These are phyloP conservation scores for Phyllosticta citribraziliensis DNA, from an alignment of 2,329 filamentous ascomycete genomes.

Conservation along the genomic window DNA sequence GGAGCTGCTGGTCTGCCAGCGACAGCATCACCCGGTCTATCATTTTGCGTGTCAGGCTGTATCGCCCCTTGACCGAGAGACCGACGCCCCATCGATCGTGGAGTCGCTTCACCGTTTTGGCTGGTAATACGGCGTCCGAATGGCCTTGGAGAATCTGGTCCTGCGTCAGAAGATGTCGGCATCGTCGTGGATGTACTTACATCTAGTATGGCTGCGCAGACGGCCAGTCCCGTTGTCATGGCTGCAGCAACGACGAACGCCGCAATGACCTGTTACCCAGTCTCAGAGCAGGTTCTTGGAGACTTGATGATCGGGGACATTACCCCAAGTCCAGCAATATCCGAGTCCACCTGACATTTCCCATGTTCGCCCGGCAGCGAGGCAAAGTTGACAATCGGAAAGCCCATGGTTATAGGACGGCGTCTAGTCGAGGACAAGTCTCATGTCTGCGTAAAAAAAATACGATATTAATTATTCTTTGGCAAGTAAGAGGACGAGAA, in stretches of 20 bases:
- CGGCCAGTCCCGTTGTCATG: neutral
- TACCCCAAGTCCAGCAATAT: neutral
- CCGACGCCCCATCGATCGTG: conserved; percentile 18
- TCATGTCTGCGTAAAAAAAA: neutral
- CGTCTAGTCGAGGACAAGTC: neutral
- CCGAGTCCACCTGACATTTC: neutral
- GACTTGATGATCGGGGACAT: neutral
- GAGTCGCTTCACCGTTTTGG: conserved; percentile 11
- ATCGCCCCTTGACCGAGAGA: conserved; percentile 13
- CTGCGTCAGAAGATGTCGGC: neutral
- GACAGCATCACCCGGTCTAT: conserved; percentile 23
- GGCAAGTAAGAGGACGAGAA: neutral
- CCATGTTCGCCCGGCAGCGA: neutral
- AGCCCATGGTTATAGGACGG: neutral
- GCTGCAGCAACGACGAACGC: neutral
- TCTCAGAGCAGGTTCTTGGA: neutral
- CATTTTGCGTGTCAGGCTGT: conserved; percentile 18
- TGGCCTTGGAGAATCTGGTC: neutral
- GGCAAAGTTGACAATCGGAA: neutral
- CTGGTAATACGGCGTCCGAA: neutral
- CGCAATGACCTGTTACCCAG: conserved; percentile 4
- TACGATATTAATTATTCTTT: neutral
- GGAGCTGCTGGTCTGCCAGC: conserved; percentile 22
- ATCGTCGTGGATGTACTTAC: neutral
- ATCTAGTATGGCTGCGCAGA: neutral